These are phyloP conservation scores for Fraxinus dipetala DNA, from an alignment of 305 asterid genomes.

Conservation along the genomic window DNA sequence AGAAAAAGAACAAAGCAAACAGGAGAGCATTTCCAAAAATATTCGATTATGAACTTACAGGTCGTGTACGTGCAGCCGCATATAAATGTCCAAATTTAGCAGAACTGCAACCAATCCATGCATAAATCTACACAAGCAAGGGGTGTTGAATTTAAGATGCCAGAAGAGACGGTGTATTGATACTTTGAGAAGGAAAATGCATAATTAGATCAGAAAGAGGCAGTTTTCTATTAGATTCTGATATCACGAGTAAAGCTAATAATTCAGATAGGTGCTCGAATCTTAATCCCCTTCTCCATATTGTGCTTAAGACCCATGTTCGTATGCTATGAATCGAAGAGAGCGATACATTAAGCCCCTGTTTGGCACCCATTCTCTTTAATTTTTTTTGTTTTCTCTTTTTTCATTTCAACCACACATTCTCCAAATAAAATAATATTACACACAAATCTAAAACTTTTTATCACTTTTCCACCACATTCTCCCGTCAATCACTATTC, in stretches of 20 bases:
- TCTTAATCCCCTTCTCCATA: neutral
- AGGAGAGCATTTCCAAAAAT: neutral
- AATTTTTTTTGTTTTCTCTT: too few species aligned
- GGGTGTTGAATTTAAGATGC: neutral
- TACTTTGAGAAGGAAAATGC: neutral
- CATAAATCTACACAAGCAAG: slow-evolving; percentile 55
- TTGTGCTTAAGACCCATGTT: neutral
- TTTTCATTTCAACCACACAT: too few species aligned
- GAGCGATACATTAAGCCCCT: neutral
- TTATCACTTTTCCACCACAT: too few species aligned
- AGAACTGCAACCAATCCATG: slow-evolving; percentile 85
- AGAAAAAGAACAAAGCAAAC: slow-evolving; percentile 7
- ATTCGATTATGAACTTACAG: slow-evolving; percentile 48
- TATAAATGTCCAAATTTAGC: slow-evolving; percentile 76
- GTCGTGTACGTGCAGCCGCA: slow-evolving; percentile 77
- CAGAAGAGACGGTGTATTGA: neutral
- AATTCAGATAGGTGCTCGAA: neutral
- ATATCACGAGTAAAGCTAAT: neutral
- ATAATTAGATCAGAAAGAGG: neutral
- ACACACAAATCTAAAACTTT: too few species aligned
- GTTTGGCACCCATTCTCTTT: too few species aligned
- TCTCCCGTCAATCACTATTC: too few species aligned
- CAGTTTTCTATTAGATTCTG: neutral
- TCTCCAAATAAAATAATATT: too few species aligned
- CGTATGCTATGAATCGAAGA: neutral